Evolutionary conservation across 2,329 filamentous ascomycete genomes (phyloP), one percentile per base, ranked within the genome.

Genomic region (Beauveria scarabaeidicola): DNA sequence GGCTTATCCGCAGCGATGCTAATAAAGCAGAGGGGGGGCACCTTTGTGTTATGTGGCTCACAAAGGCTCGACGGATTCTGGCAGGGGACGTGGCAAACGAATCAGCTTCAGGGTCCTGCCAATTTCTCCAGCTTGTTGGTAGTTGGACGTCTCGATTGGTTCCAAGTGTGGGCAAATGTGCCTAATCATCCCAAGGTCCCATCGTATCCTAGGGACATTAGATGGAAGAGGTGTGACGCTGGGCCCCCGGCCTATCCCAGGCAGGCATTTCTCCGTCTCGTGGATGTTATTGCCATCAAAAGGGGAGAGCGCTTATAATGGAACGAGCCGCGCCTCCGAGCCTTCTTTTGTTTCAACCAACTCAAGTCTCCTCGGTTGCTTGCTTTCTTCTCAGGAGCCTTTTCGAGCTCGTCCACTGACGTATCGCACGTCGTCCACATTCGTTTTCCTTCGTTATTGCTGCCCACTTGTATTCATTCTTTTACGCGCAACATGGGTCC

Each of bases 401-500:
- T 4, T 25, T 55, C 7, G 13, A 51, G 43, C 58, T 60, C 58
- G 58, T 60, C 58, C 58, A 41, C 17, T 55, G 58, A 60, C 58
- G 58, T 55, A 60, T 55, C 58, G 58, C 25, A 60, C 58, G 58
- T 60, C 58, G 29, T 15, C 11, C 43, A 44, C 58, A 55, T 7
- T 60, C 58, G 6, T 55, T 59, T 46, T 40, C n/a, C 6, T 32
- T n/a, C 8, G 10, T 58, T 9, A 46, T 29, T 36, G 17, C 29
- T 44, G 10, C 25, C 10, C 36, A 51, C 32, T 36, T 15, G 9
- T 23, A 46, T 41, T n/a, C 56, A 47, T 46, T 59, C 56, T 48
- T 54, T 50, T 50, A 15, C 13, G n/a, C 47, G 19, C 44, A 55
- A 51, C 19, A 60, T 60, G 58, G 32, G 44, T 21, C 44, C 44